Percentiles rank a stretch among this genome's conserved stretches.
These are phyloP conservation scores for Monosporozyma unispora DNA, from an alignment of 805 yeast species.

Conservation along the genomic window DNA sequence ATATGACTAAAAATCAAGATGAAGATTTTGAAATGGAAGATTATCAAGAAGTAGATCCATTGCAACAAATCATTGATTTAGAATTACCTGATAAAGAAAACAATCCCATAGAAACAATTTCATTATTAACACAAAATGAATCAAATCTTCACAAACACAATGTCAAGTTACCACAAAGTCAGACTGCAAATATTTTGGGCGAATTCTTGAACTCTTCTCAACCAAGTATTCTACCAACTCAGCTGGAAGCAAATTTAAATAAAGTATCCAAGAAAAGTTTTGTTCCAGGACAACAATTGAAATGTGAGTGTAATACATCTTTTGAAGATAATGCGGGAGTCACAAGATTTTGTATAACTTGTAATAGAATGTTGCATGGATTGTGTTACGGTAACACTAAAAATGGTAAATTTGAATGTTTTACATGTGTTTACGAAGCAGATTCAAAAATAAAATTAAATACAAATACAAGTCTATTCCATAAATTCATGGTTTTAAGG, in stretches of 20 bases:
- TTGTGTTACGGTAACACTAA: conserved; percentile 29
- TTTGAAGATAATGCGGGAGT: not conserved
- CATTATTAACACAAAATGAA: not conserved
- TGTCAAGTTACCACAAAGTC: conserved; percentile 12
- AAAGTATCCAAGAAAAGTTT: not conserved
- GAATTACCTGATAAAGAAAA: not conserved
- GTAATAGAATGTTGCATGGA: conserved; percentile 28
- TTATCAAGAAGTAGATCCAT: conserved; percentile 24
- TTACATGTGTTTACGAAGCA: conserved; percentile 21
- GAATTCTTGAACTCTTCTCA: conserved; percentile 23
- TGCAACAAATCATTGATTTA: conserved; percentile 10
- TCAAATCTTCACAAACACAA: not conserved
- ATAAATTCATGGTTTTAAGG: conserved; percentile 31
- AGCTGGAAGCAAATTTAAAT: conserved; percentile 8
- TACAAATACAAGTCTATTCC: not conserved
- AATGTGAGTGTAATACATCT: conserved; percentile 27
- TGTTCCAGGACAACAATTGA: not conserved
- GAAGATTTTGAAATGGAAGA: not conserved
- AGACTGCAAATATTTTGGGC: conserved; percentile 28
- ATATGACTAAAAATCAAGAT: conserved; percentile 3
- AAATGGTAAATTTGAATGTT: conserved; percentile 15
- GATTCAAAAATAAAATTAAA: conserved; percentile 7
- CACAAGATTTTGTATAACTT: conserved; percentile 23
- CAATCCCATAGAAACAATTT: not conserved
- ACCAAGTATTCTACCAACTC: conserved; percentile 25